phyloP scores from a whole-genome alignment of 768 basidiomycete genomes.

The Agaricus sinodeliciosus region DNA sequence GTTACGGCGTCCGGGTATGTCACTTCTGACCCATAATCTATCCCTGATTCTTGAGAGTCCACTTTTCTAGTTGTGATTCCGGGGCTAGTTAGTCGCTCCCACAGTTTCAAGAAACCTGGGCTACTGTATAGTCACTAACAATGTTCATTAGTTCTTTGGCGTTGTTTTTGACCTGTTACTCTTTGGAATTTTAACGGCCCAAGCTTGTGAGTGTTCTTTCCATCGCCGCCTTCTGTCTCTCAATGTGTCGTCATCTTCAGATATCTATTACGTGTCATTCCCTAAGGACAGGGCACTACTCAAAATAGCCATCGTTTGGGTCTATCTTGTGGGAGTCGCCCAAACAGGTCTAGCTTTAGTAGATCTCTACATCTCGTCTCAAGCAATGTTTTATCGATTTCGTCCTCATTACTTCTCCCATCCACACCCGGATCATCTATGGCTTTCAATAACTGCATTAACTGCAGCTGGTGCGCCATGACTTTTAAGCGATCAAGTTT shows the following conservation, averaged over 20 bases:
- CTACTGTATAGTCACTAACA: no score
- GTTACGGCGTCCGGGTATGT: no score
- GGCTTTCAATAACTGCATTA: neutral
- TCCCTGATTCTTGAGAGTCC: no score
- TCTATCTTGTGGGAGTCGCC: no score
- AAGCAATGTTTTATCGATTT: neutral
- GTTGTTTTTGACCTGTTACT: neutral
- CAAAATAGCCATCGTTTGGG: neutral
- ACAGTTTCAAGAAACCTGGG: no score
- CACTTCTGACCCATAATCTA: no score
- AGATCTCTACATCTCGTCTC: neutral
- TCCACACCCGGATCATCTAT: neutral
- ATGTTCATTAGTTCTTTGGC: neutral
- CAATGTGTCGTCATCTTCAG: neutral
- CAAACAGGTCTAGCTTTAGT: no score
- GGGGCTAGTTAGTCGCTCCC: no score
- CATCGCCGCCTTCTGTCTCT: neutral
- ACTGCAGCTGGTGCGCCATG: neutral
- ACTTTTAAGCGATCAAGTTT: neutral
- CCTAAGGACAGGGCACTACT: neutral
- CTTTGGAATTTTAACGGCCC: neutral
- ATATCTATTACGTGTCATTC: neutral
- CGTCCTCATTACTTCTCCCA: no score
- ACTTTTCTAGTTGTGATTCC: no score
- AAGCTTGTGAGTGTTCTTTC: neutral